phyloP scores from a whole-genome alignment of 176 grass and related monocot species.

The Carex pumila region DNA sequence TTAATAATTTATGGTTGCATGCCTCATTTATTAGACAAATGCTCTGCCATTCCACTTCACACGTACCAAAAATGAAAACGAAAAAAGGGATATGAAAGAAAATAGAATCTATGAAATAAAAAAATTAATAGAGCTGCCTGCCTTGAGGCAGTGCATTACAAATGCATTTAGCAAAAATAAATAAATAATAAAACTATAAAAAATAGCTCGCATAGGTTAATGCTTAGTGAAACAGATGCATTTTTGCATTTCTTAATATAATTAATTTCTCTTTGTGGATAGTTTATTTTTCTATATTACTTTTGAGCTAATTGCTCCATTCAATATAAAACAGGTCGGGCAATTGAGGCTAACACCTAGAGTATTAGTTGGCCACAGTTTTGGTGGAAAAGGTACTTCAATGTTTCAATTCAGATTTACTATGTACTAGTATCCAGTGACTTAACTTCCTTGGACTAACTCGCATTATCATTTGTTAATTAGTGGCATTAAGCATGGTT shows the following conservation, averaged over 20 bases:
- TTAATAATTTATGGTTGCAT: background rate
- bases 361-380: constrained; percentile 92
- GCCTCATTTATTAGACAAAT: background rate
- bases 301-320: constrained; percentile 3
- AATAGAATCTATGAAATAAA: background rate
- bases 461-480: constrained; percentile 8
- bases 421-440: background rate
- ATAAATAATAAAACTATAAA: background rate
- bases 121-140: background rate
- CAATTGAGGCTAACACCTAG: constrained; percentile 86
- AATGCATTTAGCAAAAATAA: no score
- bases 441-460: background rate
- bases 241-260: constrained; percentile 8
- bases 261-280: constrained; percentile 7
- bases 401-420: background rate
- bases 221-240: background rate
- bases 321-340: constrained; percentile 45
- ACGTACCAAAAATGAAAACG: background rate
- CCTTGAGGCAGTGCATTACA: no score
- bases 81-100: background rate
- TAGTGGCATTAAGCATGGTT: constrained; percentile 98
- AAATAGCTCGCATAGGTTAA: background rate
- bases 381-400: constrained; percentile 94
- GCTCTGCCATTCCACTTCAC: background rate
- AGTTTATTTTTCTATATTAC: background rate